Conservation (phyloP, 306 rosid species). For the apple (Malus domestica) region DNA sequence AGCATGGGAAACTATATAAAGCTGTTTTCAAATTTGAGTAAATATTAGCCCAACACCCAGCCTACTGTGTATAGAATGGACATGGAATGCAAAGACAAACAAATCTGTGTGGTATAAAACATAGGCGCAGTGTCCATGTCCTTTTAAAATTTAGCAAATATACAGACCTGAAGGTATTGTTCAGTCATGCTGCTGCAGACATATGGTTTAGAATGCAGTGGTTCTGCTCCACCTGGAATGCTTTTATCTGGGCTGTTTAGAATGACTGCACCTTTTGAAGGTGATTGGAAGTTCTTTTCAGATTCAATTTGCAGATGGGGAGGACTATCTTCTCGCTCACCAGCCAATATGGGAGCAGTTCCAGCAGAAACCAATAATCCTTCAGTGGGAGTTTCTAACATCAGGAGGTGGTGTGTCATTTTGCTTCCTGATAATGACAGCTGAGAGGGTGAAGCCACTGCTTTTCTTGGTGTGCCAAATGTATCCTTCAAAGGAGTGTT, state of each 20-base stretch:
- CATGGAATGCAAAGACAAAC: neutral
- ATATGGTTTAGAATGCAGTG: constrained; percentile 6
- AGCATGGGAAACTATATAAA: neutral
- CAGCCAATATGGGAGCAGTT: constrained; percentile 15
- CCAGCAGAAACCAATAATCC: constrained; percentile 7
- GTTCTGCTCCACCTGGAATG: constrained; percentile 11
- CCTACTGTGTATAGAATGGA: neutral
- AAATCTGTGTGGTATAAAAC: neutral
- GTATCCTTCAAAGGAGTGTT: constrained; percentile 16
- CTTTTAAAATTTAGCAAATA: neutral
- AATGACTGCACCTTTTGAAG: constrained; percentile 23
- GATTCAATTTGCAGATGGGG: constrained; percentile 21
- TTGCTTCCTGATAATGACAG: constrained; percentile 22
- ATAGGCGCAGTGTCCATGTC: neutral
- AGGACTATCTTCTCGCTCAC: constrained; percentile 10
- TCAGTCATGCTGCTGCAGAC: constrained; percentile 8
- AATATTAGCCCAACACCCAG: neutral
- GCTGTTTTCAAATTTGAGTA: neutral
- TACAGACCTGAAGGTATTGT: constrained; percentile 9
- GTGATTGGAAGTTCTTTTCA: constrained; percentile 15
- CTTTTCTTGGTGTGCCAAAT: constrained; percentile 16
- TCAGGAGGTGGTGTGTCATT: constrained; percentile 20
- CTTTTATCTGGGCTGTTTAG: constrained; percentile 25
- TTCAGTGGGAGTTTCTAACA: constrained; percentile 14
- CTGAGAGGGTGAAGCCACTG: constrained; percentile 25